Percentiles rank a stretch among this genome's conserved stretches.
phyloP scores from a whole-genome alignment of 2,329 filamentous ascomycete species.

The Hymenoscyphus repandus region DNA sequence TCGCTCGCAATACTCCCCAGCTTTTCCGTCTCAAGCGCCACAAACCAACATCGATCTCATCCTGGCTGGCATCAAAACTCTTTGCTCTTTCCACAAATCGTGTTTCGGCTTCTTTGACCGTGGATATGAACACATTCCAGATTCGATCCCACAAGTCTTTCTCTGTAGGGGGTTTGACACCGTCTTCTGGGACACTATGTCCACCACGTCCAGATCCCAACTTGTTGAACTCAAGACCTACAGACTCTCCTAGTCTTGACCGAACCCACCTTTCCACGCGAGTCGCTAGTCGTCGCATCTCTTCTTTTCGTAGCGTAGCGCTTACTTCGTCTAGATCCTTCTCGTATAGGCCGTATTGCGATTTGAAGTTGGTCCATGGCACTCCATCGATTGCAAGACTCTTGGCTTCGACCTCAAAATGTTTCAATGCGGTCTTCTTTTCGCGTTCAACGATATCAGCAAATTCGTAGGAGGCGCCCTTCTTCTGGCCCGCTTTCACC shows the following conservation, averaged over 20 bases:
- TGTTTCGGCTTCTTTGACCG: conserved; percentile 78
- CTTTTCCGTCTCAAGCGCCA: conserved; percentile 93
- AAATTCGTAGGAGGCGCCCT: conserved; percentile 87
- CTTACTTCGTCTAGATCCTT: conserved; percentile 91
- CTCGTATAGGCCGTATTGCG: conserved; percentile 74
- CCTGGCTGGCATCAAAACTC: conserved; percentile 87
- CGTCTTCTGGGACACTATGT: conserved; percentile 71
- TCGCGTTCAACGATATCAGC: conserved; percentile 85
- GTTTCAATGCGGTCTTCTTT: conserved; percentile 68
- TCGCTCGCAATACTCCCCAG: conserved; percentile 83
- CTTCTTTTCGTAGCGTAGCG: conserved; percentile 78
- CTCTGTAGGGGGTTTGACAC: conserved; percentile 68
- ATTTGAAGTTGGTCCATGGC: conserved; percentile 80
- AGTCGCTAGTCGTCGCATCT: conserved; percentile 88
- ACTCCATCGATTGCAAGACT: conserved; percentile 73
- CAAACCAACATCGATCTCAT: conserved; percentile 86
- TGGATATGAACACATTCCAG: conserved; percentile 78
- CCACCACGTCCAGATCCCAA: conserved; percentile 84
- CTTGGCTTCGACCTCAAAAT: conserved; percentile 72
- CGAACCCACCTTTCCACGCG: conserved; percentile 92
- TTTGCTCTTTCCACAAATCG: conserved; percentile 84
- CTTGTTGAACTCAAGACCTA: conserved; percentile 94
- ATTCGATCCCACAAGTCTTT: conserved; percentile 94
- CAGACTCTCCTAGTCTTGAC: conserved; percentile 77
- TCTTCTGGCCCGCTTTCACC: conserved; percentile 90